A percentile compares a stretch with the other conserved stretches of the same genome.
phyloP scores from a whole-genome alignment of 1,139 yeast species.

The Sugiyamaella novakii region DNA sequence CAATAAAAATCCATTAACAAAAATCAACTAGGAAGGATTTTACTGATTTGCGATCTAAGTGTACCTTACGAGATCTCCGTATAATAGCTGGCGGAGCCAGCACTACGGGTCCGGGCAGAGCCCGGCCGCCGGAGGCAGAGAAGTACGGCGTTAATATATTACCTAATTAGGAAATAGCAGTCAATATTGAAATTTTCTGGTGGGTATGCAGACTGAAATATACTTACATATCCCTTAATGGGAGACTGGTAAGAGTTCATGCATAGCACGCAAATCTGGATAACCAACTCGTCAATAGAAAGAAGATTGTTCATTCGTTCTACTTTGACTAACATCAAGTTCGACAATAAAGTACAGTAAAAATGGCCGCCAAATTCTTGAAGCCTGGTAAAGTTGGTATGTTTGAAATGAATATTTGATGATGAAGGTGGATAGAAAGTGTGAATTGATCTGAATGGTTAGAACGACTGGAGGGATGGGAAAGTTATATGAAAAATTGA shows the following conservation, averaged over 20 bases:
- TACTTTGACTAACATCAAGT: slow-evolving; percentile 16
- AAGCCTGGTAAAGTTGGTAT: slow-evolving; percentile 99
- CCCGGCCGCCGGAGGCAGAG: too few species aligned
- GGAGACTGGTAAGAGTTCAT: background rate
- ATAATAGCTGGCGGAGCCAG: too few species aligned
- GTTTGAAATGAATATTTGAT: too few species aligned
- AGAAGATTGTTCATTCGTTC: slow-evolving; percentile 16
- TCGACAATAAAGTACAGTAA: slow-evolving; percentile 19
- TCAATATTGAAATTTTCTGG: background rate
- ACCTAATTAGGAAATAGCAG: background rate
- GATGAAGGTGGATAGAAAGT: background rate
- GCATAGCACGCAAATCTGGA: slow-evolving; percentile 7
- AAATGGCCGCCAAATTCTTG: slow-evolving; percentile 76
- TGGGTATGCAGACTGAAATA: slow-evolving; percentile 1
- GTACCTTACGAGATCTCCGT: too few species aligned
- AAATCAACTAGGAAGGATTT: too few species aligned
- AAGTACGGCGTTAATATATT: background rate
- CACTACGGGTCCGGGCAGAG: too few species aligned
- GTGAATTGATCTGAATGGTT: background rate
- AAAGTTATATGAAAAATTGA: too few species aligned
- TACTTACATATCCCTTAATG: background rate
- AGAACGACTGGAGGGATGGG: too few species aligned
- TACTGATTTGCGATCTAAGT: too few species aligned
- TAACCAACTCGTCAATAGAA: slow-evolving; percentile 3
- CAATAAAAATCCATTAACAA: too few species aligned